Evolutionary conservation across 2,329 filamentous ascomycete genomes (phyloP).

Genomic region (Hymenoscyphus repandus): DNA sequence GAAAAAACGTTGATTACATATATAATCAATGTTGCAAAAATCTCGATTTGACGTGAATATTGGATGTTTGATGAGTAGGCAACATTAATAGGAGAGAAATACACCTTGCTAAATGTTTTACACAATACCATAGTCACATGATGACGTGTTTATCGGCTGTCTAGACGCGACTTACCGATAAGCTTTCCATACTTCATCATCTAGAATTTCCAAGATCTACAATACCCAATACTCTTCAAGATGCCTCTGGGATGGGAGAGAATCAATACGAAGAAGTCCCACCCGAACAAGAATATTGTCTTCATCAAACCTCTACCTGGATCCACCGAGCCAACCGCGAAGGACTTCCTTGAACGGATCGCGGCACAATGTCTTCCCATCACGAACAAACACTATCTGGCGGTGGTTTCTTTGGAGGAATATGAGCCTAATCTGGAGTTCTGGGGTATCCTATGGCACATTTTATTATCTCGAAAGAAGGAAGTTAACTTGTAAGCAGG

Average conservation of each 20-base stretch:
- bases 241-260: constrained; percentile 79
- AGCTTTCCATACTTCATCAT: no score
- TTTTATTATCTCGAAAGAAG: not conserved
- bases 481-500: constrained; percentile 45
- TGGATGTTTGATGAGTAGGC: no score
- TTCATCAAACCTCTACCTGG: constrained; percentile 79
- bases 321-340: constrained; percentile 54
- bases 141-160: no score
- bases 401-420: constrained; percentile 70
- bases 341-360: constrained; percentile 69
- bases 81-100: no score
- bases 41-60: not conserved
- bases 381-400: constrained; percentile 61
- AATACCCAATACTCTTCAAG: constrained; percentile 9
- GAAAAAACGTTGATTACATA: not conserved
- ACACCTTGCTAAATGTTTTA: no score
- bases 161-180: no score
- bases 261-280: constrained; percentile 67
- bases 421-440: constrained; percentile 78
- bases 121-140: no score
- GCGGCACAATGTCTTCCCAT: constrained; percentile 74
- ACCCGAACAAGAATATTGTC: constrained; percentile 72
- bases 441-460: constrained; percentile 34
- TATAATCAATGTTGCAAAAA: not conserved
- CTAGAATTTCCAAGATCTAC: no score